Base-by-base conservation (phyloP, 192 early-diverging fungal genomes). In the Umbelopsis isabellina region DNA sequence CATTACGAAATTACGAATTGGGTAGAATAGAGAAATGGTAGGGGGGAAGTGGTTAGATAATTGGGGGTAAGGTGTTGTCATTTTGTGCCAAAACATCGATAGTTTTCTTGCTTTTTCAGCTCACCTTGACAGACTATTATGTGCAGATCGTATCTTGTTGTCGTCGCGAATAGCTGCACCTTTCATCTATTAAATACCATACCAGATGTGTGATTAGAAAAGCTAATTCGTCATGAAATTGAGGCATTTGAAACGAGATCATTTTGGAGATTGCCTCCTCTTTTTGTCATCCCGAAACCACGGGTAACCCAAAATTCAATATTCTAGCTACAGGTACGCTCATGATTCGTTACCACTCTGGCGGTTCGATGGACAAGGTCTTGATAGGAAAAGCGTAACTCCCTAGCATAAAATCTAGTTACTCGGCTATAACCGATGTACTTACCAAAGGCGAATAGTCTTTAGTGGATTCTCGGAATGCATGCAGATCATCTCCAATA, bases 401-500 rank as follows among this genome's bases (percentile, higher is more conserved):
- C 37, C 5, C 37, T 41, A 41, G 37, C 37, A 41, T 10, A 9
- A 9, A 41, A 30, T 30, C 2, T 0, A 61, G 27, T 30, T 4
- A 25, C 13, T 61, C 51, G 6, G 55, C 18, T 2, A 35, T 15
- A 61, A 15, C 2, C 47, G 22, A 37, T 37, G 7, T 55, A 75
- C 61, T 50, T 72, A 81, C 87, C 13, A 86, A 77, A 9, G 90
- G 84, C 1, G 83, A 75, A 47, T 88, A 81, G 13, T 89, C 84
- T 30, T 71, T 70, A 2, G 91, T 89, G 58, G 87, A 86, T 52
- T 87, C 79, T 53, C 84, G 83, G 46, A 91, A 89, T 27, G 87
- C 75, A 15, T 16, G 58, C 49, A 92, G 74, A 11, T 79, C 79
- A 65, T 77, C 71, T 41, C 87, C 88, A 44, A 92, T 75, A 45